phyloP scores from a whole-genome alignment of 1,284 basidiomycete species.

The Neonothopanus nambi region DNA sequence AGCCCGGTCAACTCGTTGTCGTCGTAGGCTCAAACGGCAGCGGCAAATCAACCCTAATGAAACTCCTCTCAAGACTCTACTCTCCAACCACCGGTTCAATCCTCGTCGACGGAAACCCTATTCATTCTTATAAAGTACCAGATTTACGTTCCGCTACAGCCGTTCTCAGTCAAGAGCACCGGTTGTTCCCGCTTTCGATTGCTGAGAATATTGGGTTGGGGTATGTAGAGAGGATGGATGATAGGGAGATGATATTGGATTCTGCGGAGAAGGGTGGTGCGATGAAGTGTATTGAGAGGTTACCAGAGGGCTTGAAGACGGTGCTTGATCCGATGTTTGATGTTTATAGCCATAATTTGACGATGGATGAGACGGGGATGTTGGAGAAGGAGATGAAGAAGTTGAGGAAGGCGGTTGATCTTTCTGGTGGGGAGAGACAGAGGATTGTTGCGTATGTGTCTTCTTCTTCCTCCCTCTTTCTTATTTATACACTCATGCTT shows the following conservation, averaged over 20 bases:
- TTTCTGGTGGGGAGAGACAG: constrained; percentile 45
- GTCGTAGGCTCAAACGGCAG: constrained; percentile 46
- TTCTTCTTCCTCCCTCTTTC: too few species aligned
- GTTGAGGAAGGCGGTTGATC: constrained; percentile 34
- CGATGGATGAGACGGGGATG: constrained; percentile 31
- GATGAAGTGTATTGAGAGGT: constrained; percentile 30
- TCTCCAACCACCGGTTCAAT: constrained; percentile 40
- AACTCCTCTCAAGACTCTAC: constrained; percentile 45
- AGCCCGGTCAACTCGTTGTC: constrained; percentile 35
- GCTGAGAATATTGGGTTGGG: constrained; percentile 50
- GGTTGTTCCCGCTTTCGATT: constrained; percentile 42
- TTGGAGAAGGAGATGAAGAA: constrained; percentile 35
- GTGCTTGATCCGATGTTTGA: constrained; percentile 33
- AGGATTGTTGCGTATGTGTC: constrained; percentile 47
- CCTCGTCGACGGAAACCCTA: constrained; percentile 38
- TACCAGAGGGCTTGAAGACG: constrained; percentile 31
- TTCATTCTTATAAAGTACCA: constrained; percentile 31
- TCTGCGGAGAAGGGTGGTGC: constrained; percentile 42
- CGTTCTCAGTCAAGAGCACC: constrained; percentile 44
- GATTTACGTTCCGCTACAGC: constrained; percentile 39
- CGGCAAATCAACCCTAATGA: constrained; percentile 45
- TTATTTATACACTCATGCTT: neutral
- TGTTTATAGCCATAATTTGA: constrained; percentile 29
- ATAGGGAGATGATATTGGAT: constrained; percentile 31
- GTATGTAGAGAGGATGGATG: constrained; percentile 26